Evolutionary conservation across 2,329 filamentous ascomycete species (phyloP).

Genomic region (Neoarthrinium moseri): DNA sequence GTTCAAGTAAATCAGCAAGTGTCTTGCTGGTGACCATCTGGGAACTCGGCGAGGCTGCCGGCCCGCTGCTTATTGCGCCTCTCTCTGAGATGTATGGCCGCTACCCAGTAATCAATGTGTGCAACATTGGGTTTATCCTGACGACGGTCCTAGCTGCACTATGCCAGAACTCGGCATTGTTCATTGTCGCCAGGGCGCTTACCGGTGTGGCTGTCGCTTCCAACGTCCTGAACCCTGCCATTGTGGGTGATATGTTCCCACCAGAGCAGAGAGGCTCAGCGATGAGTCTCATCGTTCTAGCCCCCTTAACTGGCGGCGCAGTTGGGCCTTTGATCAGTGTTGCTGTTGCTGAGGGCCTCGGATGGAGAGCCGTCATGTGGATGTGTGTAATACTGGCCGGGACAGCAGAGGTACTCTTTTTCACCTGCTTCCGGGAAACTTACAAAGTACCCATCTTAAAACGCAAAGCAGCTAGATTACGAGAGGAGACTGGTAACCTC

Average conservation of each 20-base stretch:
- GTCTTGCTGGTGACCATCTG: conserved; percentile 69
- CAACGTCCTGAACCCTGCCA: conserved; percentile 62
- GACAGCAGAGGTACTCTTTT: conserved; percentile 48
- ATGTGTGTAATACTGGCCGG: conserved; percentile 46
- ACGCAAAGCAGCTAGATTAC: conserved; percentile 34
- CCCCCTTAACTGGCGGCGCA: conserved; percentile 57
- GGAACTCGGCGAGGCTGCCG: conserved; percentile 65
- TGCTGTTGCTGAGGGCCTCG: conserved; percentile 50
- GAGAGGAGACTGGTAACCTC: conserved; percentile 27
- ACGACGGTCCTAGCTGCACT: conserved; percentile 48
- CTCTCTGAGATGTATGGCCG: conserved; percentile 61
- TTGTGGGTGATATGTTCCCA: conserved; percentile 62
- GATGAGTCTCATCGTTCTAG: conserved; percentile 56
- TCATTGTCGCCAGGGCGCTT: conserved; percentile 54
- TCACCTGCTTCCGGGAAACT: conserved; percentile 57
- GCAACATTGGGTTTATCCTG: conserved; percentile 49
- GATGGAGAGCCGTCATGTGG: conserved; percentile 55
- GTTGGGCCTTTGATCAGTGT: conserved; percentile 56
- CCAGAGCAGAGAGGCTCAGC: conserved; percentile 56
- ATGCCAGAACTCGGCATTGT: conserved; percentile 40
- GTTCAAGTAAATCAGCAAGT: conserved; percentile 42
- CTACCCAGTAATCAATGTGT: conserved; percentile 50
- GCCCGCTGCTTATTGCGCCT: conserved; percentile 60
- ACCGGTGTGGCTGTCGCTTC: conserved; percentile 63
- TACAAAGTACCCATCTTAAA: conserved; percentile 57